Percentiles rank a stretch among this genome's conserved stretches.
phyloP scores from a whole-genome alignment of 2,329 filamentous ascomycete species.

The Daldinia sp. region DNA sequence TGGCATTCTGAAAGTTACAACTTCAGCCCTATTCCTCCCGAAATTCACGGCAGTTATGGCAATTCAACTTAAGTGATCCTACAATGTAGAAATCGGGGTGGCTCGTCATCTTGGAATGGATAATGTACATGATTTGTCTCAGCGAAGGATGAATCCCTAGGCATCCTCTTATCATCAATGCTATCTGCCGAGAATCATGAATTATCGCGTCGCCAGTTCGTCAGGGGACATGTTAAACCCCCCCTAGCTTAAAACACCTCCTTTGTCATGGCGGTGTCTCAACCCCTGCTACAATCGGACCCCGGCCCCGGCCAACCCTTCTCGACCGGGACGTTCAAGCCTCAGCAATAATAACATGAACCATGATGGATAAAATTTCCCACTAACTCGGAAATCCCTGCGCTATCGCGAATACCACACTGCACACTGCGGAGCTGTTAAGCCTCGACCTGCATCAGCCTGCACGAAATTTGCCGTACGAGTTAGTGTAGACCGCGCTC shows the following conservation, averaged over 20 bases:
- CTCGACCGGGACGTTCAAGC: slow-evolving; percentile 27
- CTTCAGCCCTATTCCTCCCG: slow-evolving; percentile 1
- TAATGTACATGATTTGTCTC: background rate
- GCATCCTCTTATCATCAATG: background rate
- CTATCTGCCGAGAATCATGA: slow-evolving; percentile 19
- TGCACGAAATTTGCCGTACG: slow-evolving; percentile 29
- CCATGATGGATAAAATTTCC: background rate
- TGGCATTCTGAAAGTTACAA: background rate
- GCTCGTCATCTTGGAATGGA: background rate
- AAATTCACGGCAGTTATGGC: background rate
- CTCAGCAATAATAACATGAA: slow-evolving; percentile 10
- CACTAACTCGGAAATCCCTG: background rate
- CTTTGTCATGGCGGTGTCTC: slow-evolving; percentile 43
- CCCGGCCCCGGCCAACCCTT: slow-evolving; percentile 26
- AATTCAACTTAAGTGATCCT: background rate
- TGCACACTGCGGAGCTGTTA: background rate
- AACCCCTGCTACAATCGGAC: slow-evolving; percentile 35
- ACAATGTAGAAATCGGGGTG: background rate
- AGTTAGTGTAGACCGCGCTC: slow-evolving; percentile 7
- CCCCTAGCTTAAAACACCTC: slow-evolving; percentile 40
- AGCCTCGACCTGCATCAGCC: slow-evolving; percentile 24
- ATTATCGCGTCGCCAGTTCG: slow-evolving; percentile 19
- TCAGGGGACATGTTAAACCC: slow-evolving; percentile 24
- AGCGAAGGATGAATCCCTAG: background rate
- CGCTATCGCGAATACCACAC: slow-evolving; percentile 4